Evolutionary conservation across 108 stramenopile species (phyloP), one percentile per base, ranked within the genome.

Genomic region (Cyclostephanos tholiformis): DNA sequence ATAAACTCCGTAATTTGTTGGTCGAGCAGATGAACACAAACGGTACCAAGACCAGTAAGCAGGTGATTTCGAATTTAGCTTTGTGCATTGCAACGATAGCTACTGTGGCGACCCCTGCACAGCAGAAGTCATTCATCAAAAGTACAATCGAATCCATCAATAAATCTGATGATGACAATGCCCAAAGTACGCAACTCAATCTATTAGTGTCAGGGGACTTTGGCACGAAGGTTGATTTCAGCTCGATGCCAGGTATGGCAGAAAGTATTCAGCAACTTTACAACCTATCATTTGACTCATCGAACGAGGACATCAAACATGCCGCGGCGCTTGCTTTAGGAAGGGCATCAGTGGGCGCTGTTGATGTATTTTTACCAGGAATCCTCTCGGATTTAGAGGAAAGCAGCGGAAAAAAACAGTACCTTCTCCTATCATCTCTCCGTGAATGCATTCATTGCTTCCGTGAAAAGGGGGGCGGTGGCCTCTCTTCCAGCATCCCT

Each of bases 271-370:
- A 88, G 64, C 65, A 61, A 9, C 75, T 95, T 43, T 94, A 90
- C 58, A 74, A 89, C 55, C 67, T 74, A 14, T 88, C 87, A 46
- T 94, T 98, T 76, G 91, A 94, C 20, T 87, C 87, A 17, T 32
- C 85, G 6, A 84, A 85, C 27, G 98, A 99, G 62, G 98, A 99
- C 49, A 73, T 87, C 65, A 98, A 97, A 81, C 79, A 96, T 63
- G 98, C 97, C 22, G 95, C 99, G 2, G 96, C 97, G 9, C 92
- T 89, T 74, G 94, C 97, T 14, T 63, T 99, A 16, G 99, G 99
- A 6, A 87, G 89, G 53, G 87, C 96, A 25, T 77, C 95, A 23
- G 93, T 95, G 16, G 95, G 97, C 12, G 84, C 94, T 64, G 86
- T 87, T 58, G 61, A 74, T 64, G 74, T 72, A 62, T 96, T 97